Evolutionary conservation across 345 rosid species (phyloP).

Genomic region (Abelmoschus esculentus): DNA sequence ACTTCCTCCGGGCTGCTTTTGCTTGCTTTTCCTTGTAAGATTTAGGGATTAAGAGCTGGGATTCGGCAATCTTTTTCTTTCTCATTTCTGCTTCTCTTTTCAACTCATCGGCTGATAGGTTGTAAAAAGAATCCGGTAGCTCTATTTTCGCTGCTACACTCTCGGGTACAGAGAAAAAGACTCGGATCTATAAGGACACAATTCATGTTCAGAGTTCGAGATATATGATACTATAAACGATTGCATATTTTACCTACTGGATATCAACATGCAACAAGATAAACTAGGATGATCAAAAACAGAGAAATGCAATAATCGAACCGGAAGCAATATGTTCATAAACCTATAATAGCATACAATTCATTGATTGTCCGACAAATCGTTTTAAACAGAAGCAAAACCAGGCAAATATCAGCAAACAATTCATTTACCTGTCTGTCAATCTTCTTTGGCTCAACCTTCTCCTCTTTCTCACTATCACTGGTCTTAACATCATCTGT

Average conservation of each 20-base stretch:
- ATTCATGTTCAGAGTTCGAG: neutral
- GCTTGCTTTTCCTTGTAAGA: constrained; percentile 88
- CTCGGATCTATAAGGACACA: constrained; percentile 41
- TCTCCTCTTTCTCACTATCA: constrained; percentile 26
- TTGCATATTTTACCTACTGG: neutral
- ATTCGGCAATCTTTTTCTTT: constrained; percentile 80
- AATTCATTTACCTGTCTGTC: constrained; percentile 60
- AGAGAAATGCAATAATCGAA: neutral
- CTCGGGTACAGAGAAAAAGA: constrained; percentile 78
- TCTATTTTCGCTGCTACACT: constrained; percentile 75
- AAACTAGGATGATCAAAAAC: neutral
- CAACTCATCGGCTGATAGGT: constrained; percentile 60
- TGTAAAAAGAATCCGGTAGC: constrained; percentile 90
- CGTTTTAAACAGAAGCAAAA: neutral
- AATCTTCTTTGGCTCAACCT: constrained; percentile 43
- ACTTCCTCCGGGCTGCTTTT: constrained; percentile 63
- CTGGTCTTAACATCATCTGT: no score
- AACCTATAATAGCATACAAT: neutral
- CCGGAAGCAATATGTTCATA: neutral
- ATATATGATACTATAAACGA: neutral
- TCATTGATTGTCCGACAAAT: constrained; percentile 60
- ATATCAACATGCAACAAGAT: neutral
- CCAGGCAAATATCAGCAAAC: neutral
- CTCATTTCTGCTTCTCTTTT: constrained; percentile 75
- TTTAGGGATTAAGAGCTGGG: constrained; percentile 85